Percentiles rank a stretch among this genome's conserved stretches.
phyloP scores from a whole-genome alignment of 208 protist species.

The Strigomonas culicis region DNA sequence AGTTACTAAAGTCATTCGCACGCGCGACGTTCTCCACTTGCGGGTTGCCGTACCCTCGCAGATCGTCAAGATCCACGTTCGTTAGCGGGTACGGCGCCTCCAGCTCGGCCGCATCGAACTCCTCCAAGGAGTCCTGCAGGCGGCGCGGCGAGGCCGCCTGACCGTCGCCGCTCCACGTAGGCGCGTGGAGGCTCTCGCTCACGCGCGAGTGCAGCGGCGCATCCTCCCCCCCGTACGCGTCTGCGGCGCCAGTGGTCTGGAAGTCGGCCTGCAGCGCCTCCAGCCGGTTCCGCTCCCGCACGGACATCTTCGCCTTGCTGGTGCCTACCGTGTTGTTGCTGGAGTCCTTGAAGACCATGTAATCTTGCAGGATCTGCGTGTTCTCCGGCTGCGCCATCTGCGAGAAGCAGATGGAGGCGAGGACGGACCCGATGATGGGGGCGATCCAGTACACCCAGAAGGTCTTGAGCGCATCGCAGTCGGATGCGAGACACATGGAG shows the following conservation, averaged over 20 bases:
- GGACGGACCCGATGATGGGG: conserved; percentile 49
- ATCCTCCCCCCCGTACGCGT: neutral
- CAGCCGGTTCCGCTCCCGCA: neutral
- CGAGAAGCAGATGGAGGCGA: conserved; percentile 61
- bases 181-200: neutral
- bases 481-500: conserved; percentile 61
- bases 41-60: too few relatives aligned
- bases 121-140: too few relatives aligned
- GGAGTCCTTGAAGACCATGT: conserved; percentile 34
- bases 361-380: conserved; percentile 43
- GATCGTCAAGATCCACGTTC: too few relatives aligned
- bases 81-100: too few relatives aligned
- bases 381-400: conserved; percentile 66
- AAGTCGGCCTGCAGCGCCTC: neutral
- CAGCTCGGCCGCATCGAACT: too few relatives aligned
- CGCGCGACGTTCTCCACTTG: too few relatives aligned
- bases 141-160: too few relatives aligned
- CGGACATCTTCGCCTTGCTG: neutral
- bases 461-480: conserved; percentile 55
- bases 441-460: conserved; percentile 88
- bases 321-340: conserved; percentile 15
- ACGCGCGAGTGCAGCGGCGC: neutral
- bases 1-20: too few relatives aligned
- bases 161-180: too few relatives aligned
- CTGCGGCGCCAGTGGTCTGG: neutral